phyloP scores from a whole-genome alignment of 2,329 filamentous ascomycete genomes.

The Tolypocladium sp. region DNA sequence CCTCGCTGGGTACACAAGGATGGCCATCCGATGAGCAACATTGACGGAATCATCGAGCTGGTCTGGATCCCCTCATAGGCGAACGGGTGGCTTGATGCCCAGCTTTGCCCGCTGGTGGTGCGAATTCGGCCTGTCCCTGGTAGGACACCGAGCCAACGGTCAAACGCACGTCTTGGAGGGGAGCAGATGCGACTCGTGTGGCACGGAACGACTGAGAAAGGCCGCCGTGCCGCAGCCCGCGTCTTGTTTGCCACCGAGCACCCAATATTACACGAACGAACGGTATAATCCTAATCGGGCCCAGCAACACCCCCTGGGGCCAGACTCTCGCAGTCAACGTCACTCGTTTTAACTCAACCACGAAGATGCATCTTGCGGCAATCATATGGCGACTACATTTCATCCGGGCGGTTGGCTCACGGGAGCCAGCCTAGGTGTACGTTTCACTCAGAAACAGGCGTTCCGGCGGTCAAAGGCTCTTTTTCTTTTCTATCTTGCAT shows the following conservation, averaged over 20 bases:
- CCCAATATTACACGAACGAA: background rate
- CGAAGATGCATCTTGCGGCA: background rate
- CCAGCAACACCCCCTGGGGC: background rate
- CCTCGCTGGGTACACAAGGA: slow-evolving; percentile 40
- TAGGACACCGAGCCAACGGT: background rate
- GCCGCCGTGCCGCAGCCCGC: background rate
- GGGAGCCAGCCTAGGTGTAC: background rate
- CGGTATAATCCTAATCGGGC: background rate
- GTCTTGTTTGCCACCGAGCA: background rate
- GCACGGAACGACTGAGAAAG: background rate
- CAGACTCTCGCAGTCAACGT: background rate
- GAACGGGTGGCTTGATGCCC: background rate
- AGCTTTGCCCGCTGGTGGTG: background rate
- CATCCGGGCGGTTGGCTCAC: background rate
- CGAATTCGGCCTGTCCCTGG: background rate
- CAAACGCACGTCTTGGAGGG: background rate
- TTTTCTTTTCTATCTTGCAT: background rate
- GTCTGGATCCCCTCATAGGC: slow-evolving; percentile 38
- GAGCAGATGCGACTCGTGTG: background rate
- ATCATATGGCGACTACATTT: background rate
- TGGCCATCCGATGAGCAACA: slow-evolving; percentile 38
- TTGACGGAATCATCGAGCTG: slow-evolving; percentile 47
- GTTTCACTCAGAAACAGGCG: background rate
- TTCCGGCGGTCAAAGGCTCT: background rate
- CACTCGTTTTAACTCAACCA: background rate